Evolutionary conservation across 1,284 basidiomycete genomes (phyloP).

Genomic region (Puccinia hordei): DNA sequence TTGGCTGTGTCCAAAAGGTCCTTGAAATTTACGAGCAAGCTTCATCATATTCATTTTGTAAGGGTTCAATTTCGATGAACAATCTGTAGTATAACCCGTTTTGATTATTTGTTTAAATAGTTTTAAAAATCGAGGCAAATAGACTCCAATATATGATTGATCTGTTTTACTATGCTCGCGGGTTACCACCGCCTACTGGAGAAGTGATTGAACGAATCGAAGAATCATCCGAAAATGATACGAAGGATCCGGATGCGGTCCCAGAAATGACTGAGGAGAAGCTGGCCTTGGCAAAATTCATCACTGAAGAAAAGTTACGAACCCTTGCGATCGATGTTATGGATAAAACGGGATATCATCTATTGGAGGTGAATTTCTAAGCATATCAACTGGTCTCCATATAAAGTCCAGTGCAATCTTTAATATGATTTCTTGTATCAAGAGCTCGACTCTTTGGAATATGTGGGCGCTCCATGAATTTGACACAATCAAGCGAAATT

Average conservation of each 20-base stretch:
- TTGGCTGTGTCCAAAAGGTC: conserved; percentile 25
- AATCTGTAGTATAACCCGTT: not conserved
- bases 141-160: conserved; percentile 38
- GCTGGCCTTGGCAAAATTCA: conserved; percentile 12
- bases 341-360: conserved; percentile 48
- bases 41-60: conserved; percentile 49
- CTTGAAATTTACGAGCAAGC: conserved; percentile 49
- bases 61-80: not conserved
- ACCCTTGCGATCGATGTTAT: conserved; percentile 42
- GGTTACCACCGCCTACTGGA: conserved; percentile 26
- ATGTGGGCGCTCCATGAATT: conserved; percentile 47
- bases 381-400: not conserved
- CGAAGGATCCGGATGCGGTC: not conserved
- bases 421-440: not conserved
- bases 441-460: conserved; percentile 50
- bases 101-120: conserved; percentile 20
- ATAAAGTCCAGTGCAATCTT: not conserved
- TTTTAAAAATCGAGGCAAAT: conserved; percentile 29
- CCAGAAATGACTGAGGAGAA: conserved; percentile 20
- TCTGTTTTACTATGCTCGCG: conserved; percentile 31
- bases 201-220: conserved; percentile 36
- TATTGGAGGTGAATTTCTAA: conserved; percentile 36
- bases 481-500: conserved; percentile 12
- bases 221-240: conserved; percentile 28
- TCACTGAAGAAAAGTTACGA: conserved; percentile 45